Evolutionary conservation across 1,284 basidiomycete genomes (phyloP).

Genomic region (Marasmius oreades): DNA sequence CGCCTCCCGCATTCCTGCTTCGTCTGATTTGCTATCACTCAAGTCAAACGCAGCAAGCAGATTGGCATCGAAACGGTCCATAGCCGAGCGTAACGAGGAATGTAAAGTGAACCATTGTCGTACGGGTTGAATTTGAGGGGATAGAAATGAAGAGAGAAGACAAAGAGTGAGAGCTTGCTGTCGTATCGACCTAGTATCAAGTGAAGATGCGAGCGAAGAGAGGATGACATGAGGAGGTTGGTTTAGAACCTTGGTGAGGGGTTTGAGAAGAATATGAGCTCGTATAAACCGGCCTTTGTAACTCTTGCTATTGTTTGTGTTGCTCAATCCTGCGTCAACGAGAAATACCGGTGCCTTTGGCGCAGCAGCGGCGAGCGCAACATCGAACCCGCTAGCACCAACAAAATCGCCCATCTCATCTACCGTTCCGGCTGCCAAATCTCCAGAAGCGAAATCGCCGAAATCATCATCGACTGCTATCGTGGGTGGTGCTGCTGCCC

Average conservation of each 20-base stretch:
- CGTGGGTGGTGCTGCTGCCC: constrained; percentile 47
- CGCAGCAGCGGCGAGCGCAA: constrained; percentile 18
- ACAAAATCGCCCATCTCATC: constrained; percentile 59
- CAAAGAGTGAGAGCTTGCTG: constrained; percentile 62
- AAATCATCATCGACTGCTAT: constrained; percentile 81
- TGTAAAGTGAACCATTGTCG: constrained; percentile 60
- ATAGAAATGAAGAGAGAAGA: constrained; percentile 73
- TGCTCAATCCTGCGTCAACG: not conserved
- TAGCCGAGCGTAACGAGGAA: constrained; percentile 69
- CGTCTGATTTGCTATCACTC: constrained; percentile 71
- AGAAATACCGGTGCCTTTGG: constrained; percentile 13
- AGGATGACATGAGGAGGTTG: constrained; percentile 57
- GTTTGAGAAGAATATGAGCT: constrained; percentile 62
- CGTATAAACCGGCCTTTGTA: constrained; percentile 53
- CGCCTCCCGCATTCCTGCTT: constrained; percentile 71
- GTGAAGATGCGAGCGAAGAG: constrained; percentile 42
- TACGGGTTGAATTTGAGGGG: constrained; percentile 61
- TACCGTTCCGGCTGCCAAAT: constrained; percentile 31
- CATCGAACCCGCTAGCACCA: constrained; percentile 30
- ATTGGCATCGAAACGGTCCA: constrained; percentile 85
- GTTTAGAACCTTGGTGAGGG: constrained; percentile 51
- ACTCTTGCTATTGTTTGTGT: constrained; percentile 23
- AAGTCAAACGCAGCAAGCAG: constrained; percentile 83
- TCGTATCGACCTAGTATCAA: constrained; percentile 34
- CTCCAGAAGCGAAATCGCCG: constrained; percentile 74